These are phyloP conservation scores for Alternaria incomplexa DNA, from an alignment of 2,329 filamentous ascomycete species.

Conservation along the genomic window DNA sequence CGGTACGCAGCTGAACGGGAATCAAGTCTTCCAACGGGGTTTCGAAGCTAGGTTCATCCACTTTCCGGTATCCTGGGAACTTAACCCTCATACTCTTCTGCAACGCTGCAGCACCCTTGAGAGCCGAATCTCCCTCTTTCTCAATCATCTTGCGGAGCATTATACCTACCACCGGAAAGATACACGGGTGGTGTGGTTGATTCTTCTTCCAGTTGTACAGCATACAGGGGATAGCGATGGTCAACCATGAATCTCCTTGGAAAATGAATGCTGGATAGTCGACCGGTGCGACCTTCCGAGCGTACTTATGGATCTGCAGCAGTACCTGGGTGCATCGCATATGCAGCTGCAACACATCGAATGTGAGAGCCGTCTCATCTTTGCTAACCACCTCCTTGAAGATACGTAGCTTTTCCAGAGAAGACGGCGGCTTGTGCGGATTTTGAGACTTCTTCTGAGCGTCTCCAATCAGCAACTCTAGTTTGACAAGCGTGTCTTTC, in stretches of 20 bases:
- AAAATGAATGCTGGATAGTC: background rate
- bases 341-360: background rate
- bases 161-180: background rate
- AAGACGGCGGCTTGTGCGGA: background rate
- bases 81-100: background rate
- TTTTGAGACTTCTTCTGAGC: background rate
- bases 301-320: background rate
- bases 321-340: background rate
- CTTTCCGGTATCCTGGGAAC: background rate
- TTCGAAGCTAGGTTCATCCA: background rate
- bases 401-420: background rate
- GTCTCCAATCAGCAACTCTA: background rate
- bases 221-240: background rate
- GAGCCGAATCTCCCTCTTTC: background rate
- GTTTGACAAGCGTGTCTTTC: background rate
- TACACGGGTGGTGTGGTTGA: background rate
- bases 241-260: background rate
- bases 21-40: background rate
- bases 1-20: background rate
- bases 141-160: background rate
- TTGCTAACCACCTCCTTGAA: background rate
- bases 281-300: background rate
- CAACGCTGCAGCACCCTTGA: background rate
- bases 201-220: background rate
- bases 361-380: background rate